These are phyloP conservation scores for Artomyces pyxidatus DNA, from an alignment of 768 basidiomycete genomes.

Conservation along the genomic window DNA sequence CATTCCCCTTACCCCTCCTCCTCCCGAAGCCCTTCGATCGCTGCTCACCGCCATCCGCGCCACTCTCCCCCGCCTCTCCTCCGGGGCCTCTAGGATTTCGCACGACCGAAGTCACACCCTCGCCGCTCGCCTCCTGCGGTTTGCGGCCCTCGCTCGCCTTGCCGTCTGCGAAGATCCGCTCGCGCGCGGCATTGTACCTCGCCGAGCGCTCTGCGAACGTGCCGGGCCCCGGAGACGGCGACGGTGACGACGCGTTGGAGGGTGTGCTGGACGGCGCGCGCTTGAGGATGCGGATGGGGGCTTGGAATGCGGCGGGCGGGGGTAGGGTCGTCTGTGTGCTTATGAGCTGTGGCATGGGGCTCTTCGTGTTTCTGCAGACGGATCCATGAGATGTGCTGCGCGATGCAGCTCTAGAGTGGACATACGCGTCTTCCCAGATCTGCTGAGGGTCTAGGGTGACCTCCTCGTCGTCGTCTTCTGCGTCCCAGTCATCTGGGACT, in stretches of 20 bases:
- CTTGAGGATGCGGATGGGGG: slow-evolving; percentile 64
- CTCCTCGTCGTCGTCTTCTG: slow-evolving; percentile 37
- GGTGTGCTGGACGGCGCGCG: slow-evolving; percentile 31
- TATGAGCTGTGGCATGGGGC: slow-evolving; percentile 62
- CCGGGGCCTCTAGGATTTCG: slow-evolving; percentile 13
- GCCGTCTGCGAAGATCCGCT: slow-evolving; percentile 52
- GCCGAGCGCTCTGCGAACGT: slow-evolving; percentile 60
- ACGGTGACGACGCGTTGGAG: slow-evolving; percentile 11
- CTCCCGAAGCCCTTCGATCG: background rate
- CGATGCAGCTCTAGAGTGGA: slow-evolving; percentile 11
- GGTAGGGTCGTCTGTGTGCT: slow-evolving; percentile 35
- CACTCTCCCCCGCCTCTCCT: no score
- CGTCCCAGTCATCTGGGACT: slow-evolving; percentile 54
- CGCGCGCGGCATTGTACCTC: slow-evolving; percentile 64
- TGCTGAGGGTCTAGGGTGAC: slow-evolving; percentile 41
- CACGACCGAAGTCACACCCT: slow-evolving; percentile 1
- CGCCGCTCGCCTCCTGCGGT: background rate
- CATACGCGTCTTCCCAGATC: slow-evolving; percentile 70
- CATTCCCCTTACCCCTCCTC: background rate
- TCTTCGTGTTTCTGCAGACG: slow-evolving; percentile 42
- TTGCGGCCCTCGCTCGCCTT: background rate
- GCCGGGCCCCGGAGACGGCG: slow-evolving; percentile 23
- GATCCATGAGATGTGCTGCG: background rate
- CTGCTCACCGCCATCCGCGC: background rate
- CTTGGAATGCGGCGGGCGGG: slow-evolving; percentile 50